These are phyloP conservation scores for Aspergillus neoniger DNA, from an alignment of 2,329 filamentous ascomycete species.

Conservation along the genomic window DNA sequence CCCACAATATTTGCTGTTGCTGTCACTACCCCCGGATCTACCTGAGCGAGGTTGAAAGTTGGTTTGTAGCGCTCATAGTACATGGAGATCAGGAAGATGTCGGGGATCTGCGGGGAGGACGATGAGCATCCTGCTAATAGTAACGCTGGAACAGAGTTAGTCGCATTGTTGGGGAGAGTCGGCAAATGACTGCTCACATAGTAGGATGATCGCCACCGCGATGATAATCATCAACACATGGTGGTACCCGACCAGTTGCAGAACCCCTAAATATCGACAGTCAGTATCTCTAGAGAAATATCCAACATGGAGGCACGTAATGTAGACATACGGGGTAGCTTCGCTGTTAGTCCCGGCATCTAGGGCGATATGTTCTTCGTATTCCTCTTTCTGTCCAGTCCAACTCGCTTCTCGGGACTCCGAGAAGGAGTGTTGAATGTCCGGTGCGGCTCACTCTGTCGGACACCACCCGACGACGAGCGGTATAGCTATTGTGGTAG, in stretches of 20 bases:
- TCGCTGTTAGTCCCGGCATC: background rate
- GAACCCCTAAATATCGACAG: slow-evolving; percentile 47
- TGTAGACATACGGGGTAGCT: slow-evolving; percentile 27
- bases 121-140: slow-evolving; percentile 95
- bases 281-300: slow-evolving; percentile 6
- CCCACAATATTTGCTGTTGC: slow-evolving; percentile 91
- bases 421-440: slow-evolving; percentile 39
- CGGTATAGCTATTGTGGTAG: background rate
- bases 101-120: slow-evolving; percentile 89
- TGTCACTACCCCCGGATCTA: slow-evolving; percentile 81
- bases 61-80: slow-evolving; percentile 91
- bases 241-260: slow-evolving; percentile 67
- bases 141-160: slow-evolving; percentile 62
- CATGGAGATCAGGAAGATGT: slow-evolving; percentile 96
- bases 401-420: slow-evolving; percentile 44
- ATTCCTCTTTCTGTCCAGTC: slow-evolving; percentile 16
- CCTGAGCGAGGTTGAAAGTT: slow-evolving; percentile 79
- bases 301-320: slow-evolving; percentile 24
- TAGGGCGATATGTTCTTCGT: slow-evolving; percentile 17
- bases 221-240: slow-evolving; percentile 98
- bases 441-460: slow-evolving; percentile 13
- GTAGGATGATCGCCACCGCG: slow-evolving; percentile 85
- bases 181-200: slow-evolving; percentile 66
- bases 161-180: slow-evolving; percentile 14
- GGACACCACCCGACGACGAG: background rate